Evolutionary conservation across 345 rosid genomes (phyloP).

Genomic region (Geranium rotundifolium): DNA sequence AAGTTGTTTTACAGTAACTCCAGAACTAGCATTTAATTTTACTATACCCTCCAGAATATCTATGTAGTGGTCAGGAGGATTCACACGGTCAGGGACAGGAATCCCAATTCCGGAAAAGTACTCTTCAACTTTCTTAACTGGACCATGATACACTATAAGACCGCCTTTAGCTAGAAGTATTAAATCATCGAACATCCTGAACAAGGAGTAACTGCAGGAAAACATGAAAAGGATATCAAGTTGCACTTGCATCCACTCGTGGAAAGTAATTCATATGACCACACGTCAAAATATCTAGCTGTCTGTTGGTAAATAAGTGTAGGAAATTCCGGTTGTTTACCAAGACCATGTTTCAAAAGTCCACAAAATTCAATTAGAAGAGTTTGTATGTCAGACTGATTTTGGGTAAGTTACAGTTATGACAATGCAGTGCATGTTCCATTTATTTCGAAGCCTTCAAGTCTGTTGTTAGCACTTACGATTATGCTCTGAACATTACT

Average conservation of each 20-base stretch:
- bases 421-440: not conserved
- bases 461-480: not conserved
- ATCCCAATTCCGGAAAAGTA: constrained; percentile 79
- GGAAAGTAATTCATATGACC: not conserved
- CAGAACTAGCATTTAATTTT: constrained; percentile 47
- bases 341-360: not conserved
- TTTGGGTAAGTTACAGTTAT: too few species aligned
- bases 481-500: not conserved
- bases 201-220: constrained; percentile 66
- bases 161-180: constrained; percentile 97
- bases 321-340: not conserved
- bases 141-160: constrained; percentile 75
- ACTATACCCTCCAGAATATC: constrained; percentile 90
- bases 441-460: not conserved
- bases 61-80: constrained; percentile 96
- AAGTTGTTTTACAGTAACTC: constrained; percentile 66
- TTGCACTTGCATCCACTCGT: not conserved
- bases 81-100: constrained; percentile 73
- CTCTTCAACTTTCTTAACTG: constrained; percentile 92
- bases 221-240: not conserved
- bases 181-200: constrained; percentile 91
- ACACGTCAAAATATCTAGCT: not conserved
- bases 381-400: too few species aligned
- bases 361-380: too few species aligned
- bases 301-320: not conserved